Conservation (phyloP, 2,329 filamentous ascomycete genomes). For the Tolypocladium ophioglossoides region DNA sequence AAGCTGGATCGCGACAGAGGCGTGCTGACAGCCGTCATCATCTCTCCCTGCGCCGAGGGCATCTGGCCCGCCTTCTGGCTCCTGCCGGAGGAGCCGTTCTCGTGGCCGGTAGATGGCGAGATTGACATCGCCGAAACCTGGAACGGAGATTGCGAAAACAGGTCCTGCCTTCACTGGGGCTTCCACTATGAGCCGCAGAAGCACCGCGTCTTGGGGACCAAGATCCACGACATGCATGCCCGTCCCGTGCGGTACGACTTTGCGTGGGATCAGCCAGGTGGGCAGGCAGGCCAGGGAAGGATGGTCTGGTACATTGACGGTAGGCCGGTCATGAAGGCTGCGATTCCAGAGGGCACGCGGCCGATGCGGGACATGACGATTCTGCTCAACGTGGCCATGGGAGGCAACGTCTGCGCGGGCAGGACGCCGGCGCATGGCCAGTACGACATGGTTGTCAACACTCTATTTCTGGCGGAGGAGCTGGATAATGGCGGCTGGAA, state of each 20-base stretch:
- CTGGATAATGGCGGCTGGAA: slow-evolving; percentile 42
- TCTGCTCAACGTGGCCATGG: slow-evolving; percentile 52
- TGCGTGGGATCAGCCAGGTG: slow-evolving; percentile 39
- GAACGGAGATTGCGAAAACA: slow-evolving; percentile 46
- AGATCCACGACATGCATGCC: slow-evolving; percentile 34
- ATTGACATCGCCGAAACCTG: slow-evolving; percentile 52
- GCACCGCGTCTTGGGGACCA: slow-evolving; percentile 43
- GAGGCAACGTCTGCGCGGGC: slow-evolving; percentile 46
- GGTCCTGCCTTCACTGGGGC: slow-evolving; percentile 50
- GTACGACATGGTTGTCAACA: slow-evolving; percentile 46
- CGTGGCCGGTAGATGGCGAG: slow-evolving; percentile 49
- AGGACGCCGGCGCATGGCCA: slow-evolving; percentile 38
- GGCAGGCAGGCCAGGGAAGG: slow-evolving; percentile 30
- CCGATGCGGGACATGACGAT: slow-evolving; percentile 45
- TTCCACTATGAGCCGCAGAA: slow-evolving; percentile 43
- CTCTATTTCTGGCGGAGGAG: slow-evolving; percentile 40
- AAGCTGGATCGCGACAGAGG: slow-evolving; percentile 40
- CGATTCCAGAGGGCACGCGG: slow-evolving; percentile 39
- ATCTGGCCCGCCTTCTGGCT: slow-evolving; percentile 56
- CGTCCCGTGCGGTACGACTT: slow-evolving; percentile 43
- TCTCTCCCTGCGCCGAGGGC: slow-evolving; percentile 41
- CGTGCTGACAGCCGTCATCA: slow-evolving; percentile 39
- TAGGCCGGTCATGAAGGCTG: slow-evolving; percentile 43
- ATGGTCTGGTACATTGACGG: slow-evolving; percentile 52
- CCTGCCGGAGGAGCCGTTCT: slow-evolving; percentile 44